A percentile compares a stretch with the other conserved stretches of the same genome.
Conservation (phyloP, 225 moss, liverwort and hornwort species). For the Climacium dendroides region DNA sequence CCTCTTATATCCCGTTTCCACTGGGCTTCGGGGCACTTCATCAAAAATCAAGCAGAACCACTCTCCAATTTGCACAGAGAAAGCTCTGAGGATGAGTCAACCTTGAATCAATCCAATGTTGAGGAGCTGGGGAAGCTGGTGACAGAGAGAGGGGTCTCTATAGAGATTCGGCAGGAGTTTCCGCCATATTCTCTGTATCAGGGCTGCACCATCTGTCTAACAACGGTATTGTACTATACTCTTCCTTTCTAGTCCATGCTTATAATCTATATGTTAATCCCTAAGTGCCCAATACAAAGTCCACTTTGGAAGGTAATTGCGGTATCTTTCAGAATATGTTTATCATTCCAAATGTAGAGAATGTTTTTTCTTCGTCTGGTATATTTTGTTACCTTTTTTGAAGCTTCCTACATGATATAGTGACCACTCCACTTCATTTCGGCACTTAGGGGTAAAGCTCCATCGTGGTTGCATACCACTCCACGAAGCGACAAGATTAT, state of each 20-base stretch:
- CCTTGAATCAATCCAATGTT: not conserved
- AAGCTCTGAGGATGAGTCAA: not conserved
- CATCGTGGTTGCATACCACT: not conserved
- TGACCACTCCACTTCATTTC: not conserved
- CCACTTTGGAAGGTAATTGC: not conserved
- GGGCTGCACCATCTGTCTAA: conserved; percentile 61
- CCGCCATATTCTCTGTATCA: conserved; percentile 59
- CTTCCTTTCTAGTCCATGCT: not conserved
- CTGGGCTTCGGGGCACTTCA: conserved; percentile 45
- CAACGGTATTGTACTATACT: conserved; percentile 36
- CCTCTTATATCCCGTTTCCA: conserved; percentile 57
- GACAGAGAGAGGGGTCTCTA: conserved; percentile 50
- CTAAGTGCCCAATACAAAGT: not conserved
- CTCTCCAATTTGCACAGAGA: not conserved
- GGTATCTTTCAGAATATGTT: not conserved
- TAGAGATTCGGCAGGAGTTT: conserved; percentile 64
- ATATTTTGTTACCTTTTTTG: not conserved
- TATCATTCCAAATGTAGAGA: not conserved
- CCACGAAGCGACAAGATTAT: not conserved
- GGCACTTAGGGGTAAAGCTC: not conserved
- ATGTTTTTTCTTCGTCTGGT: not conserved
- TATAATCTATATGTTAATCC: not conserved
- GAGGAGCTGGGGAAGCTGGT: conserved; percentile 29
- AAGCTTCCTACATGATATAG: not conserved
- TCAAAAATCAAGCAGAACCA: not conserved